Evolutionary conservation across 139 green algal genomes (phyloP).

Genomic region (Mesotaenium endlicherianum): DNA sequence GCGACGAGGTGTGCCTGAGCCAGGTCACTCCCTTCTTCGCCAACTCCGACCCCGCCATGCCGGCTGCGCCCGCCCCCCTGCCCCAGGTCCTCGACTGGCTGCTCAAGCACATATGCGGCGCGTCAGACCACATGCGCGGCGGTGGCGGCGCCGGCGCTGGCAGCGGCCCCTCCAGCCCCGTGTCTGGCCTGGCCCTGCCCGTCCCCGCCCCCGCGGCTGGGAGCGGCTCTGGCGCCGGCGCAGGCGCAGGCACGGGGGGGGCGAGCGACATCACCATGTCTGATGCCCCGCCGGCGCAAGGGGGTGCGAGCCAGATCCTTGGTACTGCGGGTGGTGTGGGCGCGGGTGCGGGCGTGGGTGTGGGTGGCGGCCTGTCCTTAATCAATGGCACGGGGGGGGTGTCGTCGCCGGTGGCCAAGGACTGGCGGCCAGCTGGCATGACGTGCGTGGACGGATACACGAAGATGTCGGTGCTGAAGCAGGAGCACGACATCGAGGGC

Average conservation of each 20-base stretch:
- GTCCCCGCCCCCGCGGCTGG: neutral
- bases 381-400: neutral
- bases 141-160: neutral
- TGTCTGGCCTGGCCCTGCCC: slow-evolving; percentile 2
- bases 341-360: neutral
- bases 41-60: slow-evolving; percentile 46
- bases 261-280: too few relatives aligned
- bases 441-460: slow-evolving; percentile 43
- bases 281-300: too few relatives aligned
- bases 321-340: neutral
- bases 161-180: neutral
- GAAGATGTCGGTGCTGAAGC: slow-evolving; percentile 52
- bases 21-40: slow-evolving; percentile 45
- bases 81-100: slow-evolving; percentile 33
- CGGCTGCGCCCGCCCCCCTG: slow-evolving; percentile 39
- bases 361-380: neutral
- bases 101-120: slow-evolving; percentile 8
- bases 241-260: neutral
- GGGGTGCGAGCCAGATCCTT: neutral
- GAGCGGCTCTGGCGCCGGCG: neutral
- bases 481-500: slow-evolving; percentile 31
- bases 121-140: slow-evolving; percentile 35
- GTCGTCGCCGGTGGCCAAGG: neutral
- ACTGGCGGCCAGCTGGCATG: slow-evolving; percentile 21
- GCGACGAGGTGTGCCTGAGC: neutral